These are phyloP conservation scores for Hypoxylon intermedium DNA, from an alignment of 495 filamentous ascomycete genomes.

Conservation along the genomic window DNA sequence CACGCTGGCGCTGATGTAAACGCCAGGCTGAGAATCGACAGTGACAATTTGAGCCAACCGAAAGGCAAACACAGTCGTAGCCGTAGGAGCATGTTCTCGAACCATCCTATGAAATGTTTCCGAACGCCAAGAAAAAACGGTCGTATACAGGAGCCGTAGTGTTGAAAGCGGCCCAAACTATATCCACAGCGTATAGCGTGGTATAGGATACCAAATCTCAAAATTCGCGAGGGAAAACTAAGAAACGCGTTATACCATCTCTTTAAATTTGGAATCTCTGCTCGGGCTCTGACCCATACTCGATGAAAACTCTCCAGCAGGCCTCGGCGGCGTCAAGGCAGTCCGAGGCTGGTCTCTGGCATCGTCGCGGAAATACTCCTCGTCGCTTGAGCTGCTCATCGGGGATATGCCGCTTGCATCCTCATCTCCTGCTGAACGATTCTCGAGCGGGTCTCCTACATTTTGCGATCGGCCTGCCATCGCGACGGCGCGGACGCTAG, in stretches of 20 bases:
- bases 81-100: slow-evolving; percentile 14
- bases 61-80: not conserved
- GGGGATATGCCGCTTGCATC: slow-evolving; percentile 4
- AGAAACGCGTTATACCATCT: slow-evolving; percentile 46
- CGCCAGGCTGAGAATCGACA: slow-evolving; percentile 12
- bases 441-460: not conserved
- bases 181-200: no score
- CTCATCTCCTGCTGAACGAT: not conserved
- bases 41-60: slow-evolving; percentile 6
- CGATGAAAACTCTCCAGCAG: slow-evolving; percentile 27
- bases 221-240: no score
- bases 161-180: no score
- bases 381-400: slow-evolving; percentile 24
- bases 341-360: slow-evolving; percentile 36
- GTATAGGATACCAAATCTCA: no score
- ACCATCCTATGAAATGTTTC: not conserved
- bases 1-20: not conserved
- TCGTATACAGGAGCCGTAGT: no score
- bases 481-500: slow-evolving; percentile 59
- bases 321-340: slow-evolving; percentile 23
- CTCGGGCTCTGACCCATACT: slow-evolving; percentile 48
- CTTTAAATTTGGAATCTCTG: slow-evolving; percentile 51
- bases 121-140: not conserved
- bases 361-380: slow-evolving; percentile 14
- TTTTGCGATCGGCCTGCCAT: slow-evolving; percentile 50